These are phyloP conservation scores for Xylaria sp. DNA, from an alignment of 2,329 filamentous ascomycete species.

Conservation along the genomic window DNA sequence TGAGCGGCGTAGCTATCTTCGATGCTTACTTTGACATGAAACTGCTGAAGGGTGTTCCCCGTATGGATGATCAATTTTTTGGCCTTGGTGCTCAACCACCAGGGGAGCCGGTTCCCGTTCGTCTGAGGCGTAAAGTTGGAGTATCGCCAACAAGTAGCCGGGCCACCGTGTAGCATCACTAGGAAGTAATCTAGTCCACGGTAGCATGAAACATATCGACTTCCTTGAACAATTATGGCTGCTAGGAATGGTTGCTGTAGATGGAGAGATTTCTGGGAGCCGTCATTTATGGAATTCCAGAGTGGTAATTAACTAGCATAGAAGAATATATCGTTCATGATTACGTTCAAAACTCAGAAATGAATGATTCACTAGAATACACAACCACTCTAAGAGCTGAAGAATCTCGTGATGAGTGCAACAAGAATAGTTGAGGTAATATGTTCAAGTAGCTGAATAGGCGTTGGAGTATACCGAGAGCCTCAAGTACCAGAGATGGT, in stretches of 20 bases:
- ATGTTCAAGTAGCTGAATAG: too few species aligned
- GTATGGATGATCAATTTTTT: slow-evolving; percentile 23
- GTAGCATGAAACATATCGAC: neutral
- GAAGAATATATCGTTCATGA: too few species aligned
- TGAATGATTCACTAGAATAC: too few species aligned
- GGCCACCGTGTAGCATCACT: neutral
- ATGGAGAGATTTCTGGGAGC: neutral
- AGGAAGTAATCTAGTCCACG: neutral
- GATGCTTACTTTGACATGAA: slow-evolving; percentile 28
- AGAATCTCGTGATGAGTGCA: too few species aligned
- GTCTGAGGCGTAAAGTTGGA: slow-evolving; percentile 24
- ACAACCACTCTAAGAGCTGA: too few species aligned
- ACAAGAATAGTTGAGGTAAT: too few species aligned
- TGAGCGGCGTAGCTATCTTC: slow-evolving; percentile 24
- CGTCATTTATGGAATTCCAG: too few species aligned
- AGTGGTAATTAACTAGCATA: too few species aligned
- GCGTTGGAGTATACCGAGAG: slow-evolving; percentile 27
- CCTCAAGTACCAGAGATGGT: slow-evolving; percentile 22
- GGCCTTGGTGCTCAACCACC: slow-evolving; percentile 24
- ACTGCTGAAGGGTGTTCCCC: slow-evolving; percentile 11
- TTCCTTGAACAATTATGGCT: neutral
- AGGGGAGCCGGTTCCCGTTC: slow-evolving; percentile 22
- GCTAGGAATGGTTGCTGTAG: neutral
- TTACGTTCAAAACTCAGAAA: too few species aligned
- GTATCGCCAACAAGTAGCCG: neutral